phyloP scores from a whole-genome alignment of 495 filamentous ascomycete species.

The Hypoxylon trugodes region DNA sequence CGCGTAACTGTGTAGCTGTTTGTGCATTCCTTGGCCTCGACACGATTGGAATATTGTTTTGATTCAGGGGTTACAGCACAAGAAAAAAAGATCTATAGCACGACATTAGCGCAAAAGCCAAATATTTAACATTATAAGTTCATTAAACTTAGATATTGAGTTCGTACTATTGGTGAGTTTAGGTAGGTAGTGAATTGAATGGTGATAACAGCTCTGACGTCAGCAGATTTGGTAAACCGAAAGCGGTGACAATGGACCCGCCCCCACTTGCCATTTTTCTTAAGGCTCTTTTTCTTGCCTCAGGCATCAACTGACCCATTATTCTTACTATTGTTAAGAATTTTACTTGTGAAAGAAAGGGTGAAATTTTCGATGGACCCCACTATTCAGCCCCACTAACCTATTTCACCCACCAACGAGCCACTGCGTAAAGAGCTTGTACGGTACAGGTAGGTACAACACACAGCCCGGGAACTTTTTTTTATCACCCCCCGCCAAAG shows the following conservation, averaged over 20 bases:
- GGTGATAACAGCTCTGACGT: conserved; percentile 25
- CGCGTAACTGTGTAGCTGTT: no score
- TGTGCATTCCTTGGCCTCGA: no score
- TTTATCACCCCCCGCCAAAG: conserved; percentile 17
- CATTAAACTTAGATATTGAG: no score
- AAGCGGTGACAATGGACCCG: conserved; percentile 17
- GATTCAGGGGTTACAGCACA: no score
- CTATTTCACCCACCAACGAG: background rate
- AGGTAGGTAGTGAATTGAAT: no score
- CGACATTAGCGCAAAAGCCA: no score
- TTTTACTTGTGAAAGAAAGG: conserved; percentile 32
- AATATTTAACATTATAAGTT: no score
- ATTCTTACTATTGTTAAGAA: conserved; percentile 9
- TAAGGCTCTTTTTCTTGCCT: background rate
- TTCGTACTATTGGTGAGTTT: no score
- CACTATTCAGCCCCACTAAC: conserved; percentile 14
- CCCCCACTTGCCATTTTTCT: conserved; percentile 13
- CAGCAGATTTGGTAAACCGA: conserved; percentile 8
- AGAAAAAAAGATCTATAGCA: no score
- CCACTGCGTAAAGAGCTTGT: conserved; percentile 10
- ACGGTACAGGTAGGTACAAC: no score
- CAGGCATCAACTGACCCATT: conserved; percentile 14
- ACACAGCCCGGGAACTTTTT: conserved; percentile 13
- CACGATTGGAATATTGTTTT: no score
- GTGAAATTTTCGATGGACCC: conserved; percentile 24